Conservation (phyloP, 306 rosid species). For the Cotoneaster glaucophyllus region DNA sequence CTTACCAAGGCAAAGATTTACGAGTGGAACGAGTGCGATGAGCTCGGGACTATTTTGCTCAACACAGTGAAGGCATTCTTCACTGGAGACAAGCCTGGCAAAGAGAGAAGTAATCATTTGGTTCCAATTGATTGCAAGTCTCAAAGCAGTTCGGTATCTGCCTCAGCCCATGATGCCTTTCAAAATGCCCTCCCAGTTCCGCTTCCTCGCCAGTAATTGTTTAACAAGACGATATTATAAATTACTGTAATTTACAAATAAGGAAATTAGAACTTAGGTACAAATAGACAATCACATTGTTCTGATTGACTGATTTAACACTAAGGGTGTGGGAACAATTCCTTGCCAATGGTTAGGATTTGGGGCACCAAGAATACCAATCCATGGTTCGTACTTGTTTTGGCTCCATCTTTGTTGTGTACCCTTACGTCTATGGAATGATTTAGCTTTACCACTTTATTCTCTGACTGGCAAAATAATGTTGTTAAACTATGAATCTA, state of each 20-base stretch:
- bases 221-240: neutral
- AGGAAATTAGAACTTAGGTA: too few relatives aligned
- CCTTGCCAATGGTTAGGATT: neutral
- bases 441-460: neutral
- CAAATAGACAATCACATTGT: too few relatives aligned
- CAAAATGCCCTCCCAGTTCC: conserved; percentile 5
- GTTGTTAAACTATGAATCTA: too few relatives aligned
- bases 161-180: neutral
- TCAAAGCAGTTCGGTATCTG: conserved; percentile 3
- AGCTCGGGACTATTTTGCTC: conserved; percentile 18
- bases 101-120: neutral
- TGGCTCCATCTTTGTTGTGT: neutral
- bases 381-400: neutral
- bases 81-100: neutral
- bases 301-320: neutral
- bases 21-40: conserved; percentile 36
- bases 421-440: neutral
- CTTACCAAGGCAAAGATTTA: conserved; percentile 41
- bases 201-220: conserved; percentile 1
- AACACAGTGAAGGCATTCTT: neutral
- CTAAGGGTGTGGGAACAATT: neutral
- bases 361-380: neutral
- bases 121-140: conserved; percentile 15
- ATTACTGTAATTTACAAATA: too few relatives aligned
- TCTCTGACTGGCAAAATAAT: too few relatives aligned